Percentiles rank a stretch among this genome's conserved stretches.
phyloP scores from a whole-genome alignment of 768 basidiomycete genomes.

The Termitomyces heimii region DNA sequence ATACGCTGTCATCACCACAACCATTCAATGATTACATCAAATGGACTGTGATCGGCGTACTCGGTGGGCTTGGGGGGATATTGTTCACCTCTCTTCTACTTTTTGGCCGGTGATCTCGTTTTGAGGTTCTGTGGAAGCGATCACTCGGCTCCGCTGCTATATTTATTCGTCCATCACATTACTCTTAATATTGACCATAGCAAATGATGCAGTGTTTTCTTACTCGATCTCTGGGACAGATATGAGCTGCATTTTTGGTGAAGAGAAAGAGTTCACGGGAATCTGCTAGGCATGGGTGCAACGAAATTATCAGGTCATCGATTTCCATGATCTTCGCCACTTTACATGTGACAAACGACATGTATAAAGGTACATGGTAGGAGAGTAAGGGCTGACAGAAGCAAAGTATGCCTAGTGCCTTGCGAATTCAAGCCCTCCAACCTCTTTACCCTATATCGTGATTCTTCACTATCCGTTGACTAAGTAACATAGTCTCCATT shows the following conservation, averaged over 20 bases:
- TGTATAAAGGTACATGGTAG: too few relatives aligned
- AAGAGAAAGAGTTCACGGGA: too few relatives aligned
- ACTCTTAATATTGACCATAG: background rate
- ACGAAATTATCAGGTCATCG: too few relatives aligned
- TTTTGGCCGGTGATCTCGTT: background rate
- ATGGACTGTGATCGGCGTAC: constrained; percentile 18
- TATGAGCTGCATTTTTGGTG: background rate
- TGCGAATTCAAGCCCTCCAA: too few relatives aligned
- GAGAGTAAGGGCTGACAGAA: too few relatives aligned
- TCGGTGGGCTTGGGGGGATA: background rate
- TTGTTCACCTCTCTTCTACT: background rate
- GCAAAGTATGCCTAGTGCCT: too few relatives aligned
- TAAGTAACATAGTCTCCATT: too few relatives aligned
- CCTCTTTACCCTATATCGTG: too few relatives aligned
- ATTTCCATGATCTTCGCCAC: too few relatives aligned
- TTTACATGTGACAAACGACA: too few relatives aligned
- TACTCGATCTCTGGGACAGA: background rate
- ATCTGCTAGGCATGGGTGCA: too few relatives aligned
- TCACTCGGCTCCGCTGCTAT: background rate
- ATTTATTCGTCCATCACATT: background rate
- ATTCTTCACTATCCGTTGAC: too few relatives aligned
- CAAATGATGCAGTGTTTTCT: background rate
- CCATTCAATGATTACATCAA: background rate
- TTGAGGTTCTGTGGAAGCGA: background rate
- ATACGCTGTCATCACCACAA: background rate